Base-by-base conservation (phyloP, 1,139 yeast species). In the Kodamaea alishanica region DNA sequence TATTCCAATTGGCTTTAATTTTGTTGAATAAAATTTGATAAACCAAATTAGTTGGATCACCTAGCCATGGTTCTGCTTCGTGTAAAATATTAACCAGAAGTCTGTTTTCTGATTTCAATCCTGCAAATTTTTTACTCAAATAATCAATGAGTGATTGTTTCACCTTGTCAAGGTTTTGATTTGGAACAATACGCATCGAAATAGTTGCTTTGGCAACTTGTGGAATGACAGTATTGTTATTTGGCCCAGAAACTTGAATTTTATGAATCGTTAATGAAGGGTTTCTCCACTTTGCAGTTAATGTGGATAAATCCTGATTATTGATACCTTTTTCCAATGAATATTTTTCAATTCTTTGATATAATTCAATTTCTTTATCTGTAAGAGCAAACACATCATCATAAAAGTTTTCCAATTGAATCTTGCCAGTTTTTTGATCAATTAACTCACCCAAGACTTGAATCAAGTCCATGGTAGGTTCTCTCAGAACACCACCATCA, bases 1-100 rank as follows among this genome's bases (percentile, higher is more conserved):
- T 71, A 6, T 74, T 78, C 92, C 94, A 83, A 41, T 81, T 81
- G 5, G 65, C 58, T 32, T 65, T 60, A 27, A 90, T 67, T 35
- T 85, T 86, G 24, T 75, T 65, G 38, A 71, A 70, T 30, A 90
- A 65, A 6, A 84, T 70, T 49, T 76, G 71, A 59, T 86, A 92
- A 1, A 90, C 87, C 30, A 72, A 72, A 55, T 85, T 89, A 8
- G 71, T 60, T 5, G 92, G 85, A 50, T 92, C 89, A 4, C 97
- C 97, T 8, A 92, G 66, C 98, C 98, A 92, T 2, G 97, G 95
- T 54, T 90, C 97, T 0, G 96, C 95, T 54, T 84, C 92, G 53
- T 88, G 89, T 47, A 81, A 73, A 30, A 88, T 73, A 28, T 74
- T 67, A 15, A 90, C 63, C 11, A 65, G 60, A 28, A 90, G 54